Base-by-base conservation (phyloP, 805 yeast genomes). In the Ogataea salicorniae region DNA sequence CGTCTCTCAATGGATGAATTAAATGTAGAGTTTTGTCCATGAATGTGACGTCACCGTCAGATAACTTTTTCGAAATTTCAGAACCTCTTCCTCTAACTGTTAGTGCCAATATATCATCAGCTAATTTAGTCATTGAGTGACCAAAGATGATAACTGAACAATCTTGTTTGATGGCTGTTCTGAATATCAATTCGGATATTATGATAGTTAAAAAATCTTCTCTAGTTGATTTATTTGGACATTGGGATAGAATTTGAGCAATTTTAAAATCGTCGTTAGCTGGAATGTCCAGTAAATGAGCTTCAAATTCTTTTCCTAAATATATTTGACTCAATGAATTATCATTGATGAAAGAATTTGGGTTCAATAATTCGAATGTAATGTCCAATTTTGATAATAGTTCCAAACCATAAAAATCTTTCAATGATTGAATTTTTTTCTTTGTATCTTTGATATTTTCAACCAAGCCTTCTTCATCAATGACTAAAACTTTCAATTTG, bases 51-150 rank as follows among this genome's bases (percentile, higher is more conserved):
- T 60, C 65, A 4, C 69, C 75, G 53, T 79, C 81, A 7, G 82
- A 69, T 22, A 84, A 60, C 11, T 72, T 63, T 5, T 68, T 60
- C 23, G 87, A 76, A 6, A 91, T 75, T 34, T 74, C 74, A 2
- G 84, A 73, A 0, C 97, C 98, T 51, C 96, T 75, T 13, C 98
- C 98, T 57, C 83, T 87, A 5, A 89, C 90, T 0, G 95, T 84
- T 46, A 87, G 66, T 0, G 95, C 74, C 34, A 92, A 71, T n/a
- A 87, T 80, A 51, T 82, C 81, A 57, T 84, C 88, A 1, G 97
- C 95, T 22, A 91, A 62, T 38, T 82, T 74, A 1, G 96, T 86
- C 95, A 88, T 87, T 26, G 86, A 81, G 59, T 83, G 87, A 1
- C 92, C 88, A 69, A 80, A 79, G 8, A 89, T 43, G 3, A 88